These are phyloP conservation scores for Fusarium mundagurra DNA, from an alignment of 2,329 filamentous ascomycete species.

Conservation along the genomic window DNA sequence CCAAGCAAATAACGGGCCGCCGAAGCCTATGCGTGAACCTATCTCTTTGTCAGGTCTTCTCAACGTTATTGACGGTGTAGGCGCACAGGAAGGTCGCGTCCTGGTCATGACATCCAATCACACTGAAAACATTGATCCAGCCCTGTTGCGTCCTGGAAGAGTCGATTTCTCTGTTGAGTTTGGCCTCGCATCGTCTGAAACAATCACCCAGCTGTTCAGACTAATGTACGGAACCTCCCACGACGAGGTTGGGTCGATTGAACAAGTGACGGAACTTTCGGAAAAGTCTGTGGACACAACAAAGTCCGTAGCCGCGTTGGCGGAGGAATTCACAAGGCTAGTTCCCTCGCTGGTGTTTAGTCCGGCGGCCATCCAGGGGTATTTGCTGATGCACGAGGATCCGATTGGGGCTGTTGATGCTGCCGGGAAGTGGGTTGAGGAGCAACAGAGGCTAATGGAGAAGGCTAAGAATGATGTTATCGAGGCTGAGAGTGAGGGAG, in stretches of 20 bases:
- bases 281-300: neutral
- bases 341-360: constrained; percentile 24
- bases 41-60: constrained; percentile 67
- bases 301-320: neutral
- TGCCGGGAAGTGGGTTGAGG: constrained; percentile 6
- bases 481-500: neutral
- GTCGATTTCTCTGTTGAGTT: constrained; percentile 22
- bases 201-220: neutral
- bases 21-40: neutral
- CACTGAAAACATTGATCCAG: constrained; percentile 20
- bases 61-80: constrained; percentile 75
- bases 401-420: constrained; percentile 11
- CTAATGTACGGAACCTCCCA: constrained; percentile 9
- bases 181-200: constrained; percentile 13
- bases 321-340: constrained; percentile 9
- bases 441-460: neutral
- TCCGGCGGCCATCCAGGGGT: constrained; percentile 33
- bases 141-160: constrained; percentile 11
- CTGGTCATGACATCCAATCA: constrained; percentile 78
- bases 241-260: neutral
- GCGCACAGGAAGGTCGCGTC: constrained; percentile 72
- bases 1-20: neutral
- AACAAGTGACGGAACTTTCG: neutral
- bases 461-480: neutral
- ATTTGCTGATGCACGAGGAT: constrained; percentile 21